Base-by-base conservation (phyloP, 148 eudicot species). In the Spergularia marina region DNA sequence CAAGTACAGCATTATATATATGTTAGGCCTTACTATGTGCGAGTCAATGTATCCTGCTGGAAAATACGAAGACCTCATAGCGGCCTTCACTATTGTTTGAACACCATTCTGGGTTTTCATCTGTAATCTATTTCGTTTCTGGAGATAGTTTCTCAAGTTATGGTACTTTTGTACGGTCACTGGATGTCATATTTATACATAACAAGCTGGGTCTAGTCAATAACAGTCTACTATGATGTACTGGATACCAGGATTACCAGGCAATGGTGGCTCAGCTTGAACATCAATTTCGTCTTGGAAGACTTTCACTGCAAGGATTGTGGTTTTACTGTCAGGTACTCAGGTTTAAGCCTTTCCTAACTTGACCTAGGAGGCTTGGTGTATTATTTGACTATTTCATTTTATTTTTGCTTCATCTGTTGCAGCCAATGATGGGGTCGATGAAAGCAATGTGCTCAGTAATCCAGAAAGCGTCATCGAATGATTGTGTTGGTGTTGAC, bases 211-310 rank as follows among this genome's bases (percentile, higher is more conserved):
- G 58, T 52, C 18, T n/a, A 68, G 21, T 59, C 74, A 36, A 13
- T 78, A 11, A 53, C 62, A 52, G 70, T 73, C 60, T 34, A 23
- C 21, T 71, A 49, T 57, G 61, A 18, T 13, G 54, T 36, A 65
- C 18, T 71, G 70, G 61, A 52, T 81, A 64, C 75, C 86, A 95
- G 98, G 98, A 92, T 84, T 92, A 92, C 84, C 97, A 92, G 83
- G 97, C 96, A 79, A 89, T 90, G 97, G 97, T 95, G 77, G 98
- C 98, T 82, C 98, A 95, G 79, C 96, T 95, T 76, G 98, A 95
- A 80, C 98, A 95, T 85, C 98, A 95, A 64, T 90, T 95, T 86
- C 92, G 94, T 55, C 82, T 90, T 7, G 86, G 91, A 78, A 85
- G 87, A 82, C 96, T 95, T 79, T 95, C 98, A 47, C 83, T 95